Conservation (phyloP, 2,329 filamentous ascomycete genomes). For the Aspergillus calidoustus region DNA sequence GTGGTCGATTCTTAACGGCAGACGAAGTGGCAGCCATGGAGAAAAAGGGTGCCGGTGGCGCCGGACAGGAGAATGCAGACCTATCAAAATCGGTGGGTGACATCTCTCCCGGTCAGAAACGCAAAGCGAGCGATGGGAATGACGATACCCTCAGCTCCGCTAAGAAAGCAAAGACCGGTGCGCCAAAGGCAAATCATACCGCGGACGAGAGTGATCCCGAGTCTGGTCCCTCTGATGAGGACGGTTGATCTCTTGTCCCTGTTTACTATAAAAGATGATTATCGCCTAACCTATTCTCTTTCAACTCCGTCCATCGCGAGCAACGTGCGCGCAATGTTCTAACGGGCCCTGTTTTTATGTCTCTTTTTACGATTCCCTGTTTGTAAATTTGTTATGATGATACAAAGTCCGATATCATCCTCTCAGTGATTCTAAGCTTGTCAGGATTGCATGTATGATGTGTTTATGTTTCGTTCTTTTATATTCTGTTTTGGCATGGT, state of each 20-base stretch:
- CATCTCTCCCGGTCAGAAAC: constrained; percentile 50
- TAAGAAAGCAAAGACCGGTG: constrained; percentile 57
- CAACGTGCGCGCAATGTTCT: constrained; percentile 36
- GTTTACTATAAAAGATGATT: constrained; percentile 31
- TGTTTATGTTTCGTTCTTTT: constrained; percentile 25
- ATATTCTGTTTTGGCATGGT: constrained; percentile 19
- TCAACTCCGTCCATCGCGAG: constrained; percentile 33
- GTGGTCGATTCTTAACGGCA: constrained; percentile 92
- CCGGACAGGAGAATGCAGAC: constrained; percentile 41
- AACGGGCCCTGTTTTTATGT: constrained; percentile 24
- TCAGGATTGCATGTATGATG: constrained; percentile 34
- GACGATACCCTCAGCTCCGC: constrained; percentile 47
- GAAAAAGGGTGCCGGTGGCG: constrained; percentile 52
- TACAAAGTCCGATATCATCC: constrained; percentile 28
- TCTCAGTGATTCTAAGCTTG: constrained; percentile 26
- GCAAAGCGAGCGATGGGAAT: constrained; percentile 54
- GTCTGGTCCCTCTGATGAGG: constrained; percentile 54
- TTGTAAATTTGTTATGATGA: constrained; percentile 34
- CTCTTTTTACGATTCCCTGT: constrained; percentile 24
- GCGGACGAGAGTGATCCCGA: constrained; percentile 59
- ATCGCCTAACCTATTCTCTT: constrained; percentile 22
- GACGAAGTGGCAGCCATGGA: constrained; percentile 94
- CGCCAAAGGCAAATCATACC: constrained; percentile 49
- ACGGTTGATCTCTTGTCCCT: constrained; percentile 46
- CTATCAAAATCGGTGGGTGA: constrained; percentile 38